Base-by-base conservation (phyloP, 257 asterid genomes). In the Ehretia macrophylla region DNA sequence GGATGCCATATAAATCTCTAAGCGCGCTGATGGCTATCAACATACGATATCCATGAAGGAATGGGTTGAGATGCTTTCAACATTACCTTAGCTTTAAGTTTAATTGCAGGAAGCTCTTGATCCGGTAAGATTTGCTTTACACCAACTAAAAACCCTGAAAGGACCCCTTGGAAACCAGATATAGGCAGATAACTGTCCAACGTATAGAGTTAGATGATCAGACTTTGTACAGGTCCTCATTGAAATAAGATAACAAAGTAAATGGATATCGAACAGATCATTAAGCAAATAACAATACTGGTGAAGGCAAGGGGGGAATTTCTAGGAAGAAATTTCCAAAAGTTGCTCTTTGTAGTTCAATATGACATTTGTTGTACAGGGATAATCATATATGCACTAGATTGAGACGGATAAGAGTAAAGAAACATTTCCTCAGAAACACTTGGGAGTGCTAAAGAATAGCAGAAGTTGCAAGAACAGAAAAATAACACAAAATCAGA, bases 121-220 rank as follows among this genome's bases (percentile, higher is more conserved):
- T 90, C 95, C 21, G 97, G 95, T 69, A 85, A 54, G 58, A 90
- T 90, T 72, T 90, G 97, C 69, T 90, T 90, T 66, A 87, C 66
- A 68, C 97, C 97, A 58, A 90, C 97, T 52, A 90, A 76, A 69
- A 90, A 75, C 60, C 97, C 97, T 32, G 85, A 77, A 70, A 90
- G 90, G 66, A 87, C 87, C 65, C 96, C 97, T 74, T 90, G 93
- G 78, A 90, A 90, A 66, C 97, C 97, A 76, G 93, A 87, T 62
- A 87, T 73, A 46, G 96, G 97, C 83, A 73, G 56, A 72, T 90
- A 90, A 70, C 97, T 90, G 70, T 74, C 65, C 55, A 67, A 72
- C 53, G 17, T 67, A 32, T 52, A 27, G 6, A 40, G 11, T 50
- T 57, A 20, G 32, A 69, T 47, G 22, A 64, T 65, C 44, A 65